Percentiles rank a stretch among this genome's conserved stretches.
Evolutionary conservation across 352 stramenopile species (phyloP).

Genomic region (Phytophthora agathidicida): DNA sequence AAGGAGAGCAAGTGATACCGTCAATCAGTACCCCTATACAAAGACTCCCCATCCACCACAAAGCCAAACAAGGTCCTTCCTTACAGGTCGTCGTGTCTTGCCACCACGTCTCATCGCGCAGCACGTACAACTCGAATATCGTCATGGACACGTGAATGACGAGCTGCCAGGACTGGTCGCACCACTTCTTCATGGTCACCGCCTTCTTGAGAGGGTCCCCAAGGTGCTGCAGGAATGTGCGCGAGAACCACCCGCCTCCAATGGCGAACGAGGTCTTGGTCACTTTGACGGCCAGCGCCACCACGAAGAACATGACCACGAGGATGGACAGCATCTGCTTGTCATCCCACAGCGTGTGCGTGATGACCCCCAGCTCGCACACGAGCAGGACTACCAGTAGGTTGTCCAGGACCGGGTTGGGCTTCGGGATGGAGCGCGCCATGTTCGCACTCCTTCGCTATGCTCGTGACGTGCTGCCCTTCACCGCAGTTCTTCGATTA

Average conservation of each 20-base stretch:
- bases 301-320: slow-evolving; percentile 60
- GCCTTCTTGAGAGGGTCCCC: slow-evolving; percentile 82
- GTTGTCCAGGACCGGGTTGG: slow-evolving; percentile 66
- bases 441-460: slow-evolving; percentile 35
- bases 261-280: slow-evolving; percentile 74
- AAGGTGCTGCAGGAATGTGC: slow-evolving; percentile 79
- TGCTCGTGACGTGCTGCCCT: slow-evolving; percentile 14
- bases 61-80: slow-evolving; percentile 12
- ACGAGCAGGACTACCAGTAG: slow-evolving; percentile 67
- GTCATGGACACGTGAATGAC: slow-evolving; percentile 86
- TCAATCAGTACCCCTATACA: too few species aligned
- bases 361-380: slow-evolving; percentile 66
- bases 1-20: not conserved
- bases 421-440: slow-evolving; percentile 68
- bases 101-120: slow-evolving; percentile 87
- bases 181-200: slow-evolving; percentile 90
- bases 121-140: slow-evolving; percentile 83
- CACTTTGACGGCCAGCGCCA: slow-evolving; percentile 72
- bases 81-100: slow-evolving; percentile 83
- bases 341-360: slow-evolving; percentile 67
- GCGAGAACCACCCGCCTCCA: slow-evolving; percentile 73
- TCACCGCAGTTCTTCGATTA: slow-evolving; percentile 26
- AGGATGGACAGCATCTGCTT: slow-evolving; percentile 78
- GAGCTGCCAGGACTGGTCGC: slow-evolving; percentile 89
- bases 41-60: not conserved